phyloP scores from a whole-genome alignment of 2,329 filamentous ascomycete genomes.

The Aspergillus spinulosporus region DNA sequence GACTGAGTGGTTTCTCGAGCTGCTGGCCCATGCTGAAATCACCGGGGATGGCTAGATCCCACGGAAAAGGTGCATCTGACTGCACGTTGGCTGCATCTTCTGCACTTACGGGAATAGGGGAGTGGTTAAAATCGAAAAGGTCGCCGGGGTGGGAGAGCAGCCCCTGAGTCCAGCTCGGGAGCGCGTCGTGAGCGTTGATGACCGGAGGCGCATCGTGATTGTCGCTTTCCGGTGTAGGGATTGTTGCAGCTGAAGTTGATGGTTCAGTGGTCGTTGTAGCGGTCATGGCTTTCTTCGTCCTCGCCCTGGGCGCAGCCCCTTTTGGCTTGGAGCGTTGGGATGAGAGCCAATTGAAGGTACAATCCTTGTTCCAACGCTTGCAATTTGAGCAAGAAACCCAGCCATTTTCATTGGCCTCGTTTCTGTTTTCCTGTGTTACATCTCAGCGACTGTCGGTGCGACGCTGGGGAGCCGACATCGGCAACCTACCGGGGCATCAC shows the following conservation, averaged over 20 bases:
- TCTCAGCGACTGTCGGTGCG: background rate
- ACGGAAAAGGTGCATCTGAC: background rate
- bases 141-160: background rate
- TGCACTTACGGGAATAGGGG: background rate
- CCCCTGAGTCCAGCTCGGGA: background rate
- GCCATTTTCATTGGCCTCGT: background rate
- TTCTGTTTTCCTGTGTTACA: background rate
- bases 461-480: background rate
- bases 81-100: background rate
- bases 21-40: background rate
- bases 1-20: background rate
- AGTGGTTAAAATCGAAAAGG: background rate
- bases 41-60: background rate
- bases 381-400: slow-evolving; percentile 6
- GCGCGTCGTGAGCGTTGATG: background rate
- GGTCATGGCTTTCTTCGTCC: background rate
- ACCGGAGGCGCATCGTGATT: background rate
- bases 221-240: background rate
- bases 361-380: slow-evolving; percentile 10
- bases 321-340: background rate
- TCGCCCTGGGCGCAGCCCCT: background rate
- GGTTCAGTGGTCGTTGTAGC: background rate
- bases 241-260: background rate
- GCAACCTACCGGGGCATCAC: slow-evolving; percentile 8
- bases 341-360: slow-evolving; percentile 1